Conservation (phyloP, 495 filamentous ascomycete genomes). For the Xylaria cubensis region DNA sequence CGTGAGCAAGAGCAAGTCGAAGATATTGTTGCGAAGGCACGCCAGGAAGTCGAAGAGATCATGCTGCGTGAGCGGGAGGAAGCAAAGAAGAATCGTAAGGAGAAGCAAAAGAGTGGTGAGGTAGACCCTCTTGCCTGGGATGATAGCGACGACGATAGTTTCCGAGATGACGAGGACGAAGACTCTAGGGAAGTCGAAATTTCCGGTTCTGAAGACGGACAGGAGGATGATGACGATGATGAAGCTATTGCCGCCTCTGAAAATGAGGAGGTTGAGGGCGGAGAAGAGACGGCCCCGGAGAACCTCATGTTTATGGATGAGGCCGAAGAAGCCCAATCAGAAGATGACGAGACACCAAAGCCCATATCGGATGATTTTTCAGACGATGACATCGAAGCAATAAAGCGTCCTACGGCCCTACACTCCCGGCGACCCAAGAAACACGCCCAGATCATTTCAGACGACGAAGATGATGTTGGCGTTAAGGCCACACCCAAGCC, state of each 20-base stretch:
- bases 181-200: constrained; percentile 55
- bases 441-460: constrained; percentile 55
- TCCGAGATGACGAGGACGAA: constrained; percentile 57
- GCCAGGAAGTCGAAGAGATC: constrained; percentile 80
- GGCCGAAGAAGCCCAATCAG: constrained; percentile 66
- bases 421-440: constrained; percentile 50
- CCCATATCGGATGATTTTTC: constrained; percentile 46
- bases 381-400: constrained; percentile 50
- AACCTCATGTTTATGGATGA: constrained; percentile 40
- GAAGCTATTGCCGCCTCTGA: constrained; percentile 41
- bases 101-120: constrained; percentile 54
- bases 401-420: constrained; percentile 44
- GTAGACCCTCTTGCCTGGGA: constrained; percentile 63
- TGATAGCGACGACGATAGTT: constrained; percentile 68
- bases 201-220: constrained; percentile 55
- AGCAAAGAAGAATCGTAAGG: constrained; percentile 66
- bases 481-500: constrained; percentile 53
- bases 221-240: constrained; percentile 32
- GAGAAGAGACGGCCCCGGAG: constrained; percentile 41
- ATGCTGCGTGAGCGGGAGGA: constrained; percentile 75
- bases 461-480: constrained; percentile 72
- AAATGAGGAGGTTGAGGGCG: constrained; percentile 34
- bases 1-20: constrained; percentile 80
- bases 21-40: constrained; percentile 82
- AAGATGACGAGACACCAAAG: constrained; percentile 36